Evolutionary conservation across 768 basidiomycete genomes (phyloP).

Genomic region (Amanita molliuscula): DNA sequence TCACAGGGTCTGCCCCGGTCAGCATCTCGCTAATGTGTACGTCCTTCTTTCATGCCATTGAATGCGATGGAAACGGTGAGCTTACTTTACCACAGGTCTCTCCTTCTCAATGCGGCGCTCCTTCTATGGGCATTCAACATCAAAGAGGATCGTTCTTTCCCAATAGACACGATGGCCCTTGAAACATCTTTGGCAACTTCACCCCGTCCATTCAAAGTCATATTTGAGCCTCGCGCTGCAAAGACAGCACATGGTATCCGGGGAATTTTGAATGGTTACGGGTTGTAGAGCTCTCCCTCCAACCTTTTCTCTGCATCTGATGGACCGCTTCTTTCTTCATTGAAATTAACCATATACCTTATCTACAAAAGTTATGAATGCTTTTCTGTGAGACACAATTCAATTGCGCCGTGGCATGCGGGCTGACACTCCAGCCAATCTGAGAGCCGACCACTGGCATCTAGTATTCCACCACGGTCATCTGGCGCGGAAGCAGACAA

Average conservation of each 20-base stretch:
- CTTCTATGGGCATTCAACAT: too few species aligned
- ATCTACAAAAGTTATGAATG: too few species aligned
- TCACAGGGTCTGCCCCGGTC: slow-evolving; percentile 51
- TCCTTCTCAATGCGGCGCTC: too few species aligned
- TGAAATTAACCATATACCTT: too few species aligned
- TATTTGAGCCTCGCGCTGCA: slow-evolving; percentile 40
- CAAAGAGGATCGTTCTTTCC: slow-evolving; percentile 35
- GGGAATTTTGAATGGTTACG: slow-evolving; percentile 32
- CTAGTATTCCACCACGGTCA: not conserved
- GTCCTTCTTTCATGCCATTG: not conserved
- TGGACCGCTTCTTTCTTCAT: too few species aligned
- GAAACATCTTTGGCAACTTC: slow-evolving; percentile 56
- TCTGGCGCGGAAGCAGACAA: not conserved
- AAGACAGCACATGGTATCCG: slow-evolving; percentile 21
- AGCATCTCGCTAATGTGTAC: slow-evolving; percentile 40
- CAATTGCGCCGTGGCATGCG: too few species aligned
- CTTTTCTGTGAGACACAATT: too few species aligned
- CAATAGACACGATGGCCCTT: slow-evolving; percentile 54
- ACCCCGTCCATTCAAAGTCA: slow-evolving; percentile 48
- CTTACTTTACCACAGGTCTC: too few species aligned
- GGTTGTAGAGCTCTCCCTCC: too few species aligned
- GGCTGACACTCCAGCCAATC: too few species aligned
- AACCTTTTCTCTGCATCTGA: too few species aligned
- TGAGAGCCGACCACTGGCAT: too few species aligned
- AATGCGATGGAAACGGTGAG: not conserved